Evolutionary conservation across 257 asterid species (phyloP).

Genomic region (Gentiana macrophylla): DNA sequence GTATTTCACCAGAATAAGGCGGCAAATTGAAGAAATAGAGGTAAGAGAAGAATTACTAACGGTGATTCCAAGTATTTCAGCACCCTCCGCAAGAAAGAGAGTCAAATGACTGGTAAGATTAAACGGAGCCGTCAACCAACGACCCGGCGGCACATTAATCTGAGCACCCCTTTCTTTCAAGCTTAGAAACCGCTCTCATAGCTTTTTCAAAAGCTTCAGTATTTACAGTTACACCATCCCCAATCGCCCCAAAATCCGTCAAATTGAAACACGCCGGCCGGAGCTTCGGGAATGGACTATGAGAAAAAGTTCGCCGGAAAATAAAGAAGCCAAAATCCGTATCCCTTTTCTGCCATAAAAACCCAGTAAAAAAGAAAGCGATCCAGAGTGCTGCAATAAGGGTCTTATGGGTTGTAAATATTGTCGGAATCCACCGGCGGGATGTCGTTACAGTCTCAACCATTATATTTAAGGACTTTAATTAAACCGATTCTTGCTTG

Average conservation of each 20-base stretch:
- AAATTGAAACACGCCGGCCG: constrained; percentile 36
- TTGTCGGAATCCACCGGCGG: constrained; percentile 26
- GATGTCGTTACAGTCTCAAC: constrained; percentile 16
- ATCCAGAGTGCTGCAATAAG: constrained; percentile 25
- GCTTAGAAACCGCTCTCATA: constrained; percentile 46
- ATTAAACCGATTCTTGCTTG: neutral
- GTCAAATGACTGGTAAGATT: constrained; percentile 83
- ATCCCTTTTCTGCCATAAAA: constrained; percentile 30
- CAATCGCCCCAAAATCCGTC: constrained; percentile 79
- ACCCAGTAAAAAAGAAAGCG: constrained; percentile 23
- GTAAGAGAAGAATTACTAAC: constrained; percentile 28
- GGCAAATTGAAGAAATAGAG: neutral
- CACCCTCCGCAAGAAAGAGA: constrained; percentile 66
- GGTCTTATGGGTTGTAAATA: constrained; percentile 22
- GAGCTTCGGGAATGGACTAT: constrained; percentile 23
- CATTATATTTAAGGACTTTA: constrained; percentile 1
- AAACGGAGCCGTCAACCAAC: constrained; percentile 82
- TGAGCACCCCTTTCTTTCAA: constrained; percentile 64
- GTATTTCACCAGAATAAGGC: neutral
- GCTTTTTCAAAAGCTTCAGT: constrained; percentile 70
- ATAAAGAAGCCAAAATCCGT: constrained; percentile 18
- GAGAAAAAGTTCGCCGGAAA: constrained; percentile 23
- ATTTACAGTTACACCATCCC: constrained; percentile 61
- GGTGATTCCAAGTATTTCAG: constrained; percentile 65
- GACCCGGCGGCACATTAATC: constrained; percentile 70